Conservation (phyloP, 108 stramenopile species). For the Schizochytrium sp. region DNA sequence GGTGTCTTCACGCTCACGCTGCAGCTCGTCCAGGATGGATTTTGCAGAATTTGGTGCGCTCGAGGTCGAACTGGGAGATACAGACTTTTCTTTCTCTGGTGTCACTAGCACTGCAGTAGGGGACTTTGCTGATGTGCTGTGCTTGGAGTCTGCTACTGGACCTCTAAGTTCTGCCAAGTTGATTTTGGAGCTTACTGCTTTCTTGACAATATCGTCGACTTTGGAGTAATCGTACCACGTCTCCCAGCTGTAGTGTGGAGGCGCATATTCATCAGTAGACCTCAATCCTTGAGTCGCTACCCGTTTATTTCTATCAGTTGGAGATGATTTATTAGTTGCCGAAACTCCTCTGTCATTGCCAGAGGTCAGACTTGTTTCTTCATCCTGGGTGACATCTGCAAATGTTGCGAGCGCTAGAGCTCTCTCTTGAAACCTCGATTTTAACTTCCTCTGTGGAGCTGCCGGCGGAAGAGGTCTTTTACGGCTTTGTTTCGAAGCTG, state of each 20-base stretch:
- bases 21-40: neutral
- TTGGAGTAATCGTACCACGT: conserved; percentile 46
- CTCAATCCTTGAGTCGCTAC: neutral
- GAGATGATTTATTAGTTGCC: neutral
- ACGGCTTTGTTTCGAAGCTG: neutral
- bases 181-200: neutral
- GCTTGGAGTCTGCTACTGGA: neutral
- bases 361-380: too few relatives aligned
- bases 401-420: neutral
- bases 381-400: neutral
- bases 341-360: too few relatives aligned
- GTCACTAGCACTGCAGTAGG: neutral
- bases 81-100: neutral
- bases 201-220: neutral
- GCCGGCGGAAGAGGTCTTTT: neutral
- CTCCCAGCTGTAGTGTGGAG: conserved; percentile 47
- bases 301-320: neutral
- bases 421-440: neutral
- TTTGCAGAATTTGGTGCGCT: neutral
- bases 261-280: neutral
- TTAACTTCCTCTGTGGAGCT: neutral
- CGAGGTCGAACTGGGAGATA: neutral
- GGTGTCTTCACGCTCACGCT: neutral
- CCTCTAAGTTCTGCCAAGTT: neutral
- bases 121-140: neutral